phyloP scores from a whole-genome alignment of 2,329 filamentous ascomycete genomes.

The Clarireedia paspali region DNA sequence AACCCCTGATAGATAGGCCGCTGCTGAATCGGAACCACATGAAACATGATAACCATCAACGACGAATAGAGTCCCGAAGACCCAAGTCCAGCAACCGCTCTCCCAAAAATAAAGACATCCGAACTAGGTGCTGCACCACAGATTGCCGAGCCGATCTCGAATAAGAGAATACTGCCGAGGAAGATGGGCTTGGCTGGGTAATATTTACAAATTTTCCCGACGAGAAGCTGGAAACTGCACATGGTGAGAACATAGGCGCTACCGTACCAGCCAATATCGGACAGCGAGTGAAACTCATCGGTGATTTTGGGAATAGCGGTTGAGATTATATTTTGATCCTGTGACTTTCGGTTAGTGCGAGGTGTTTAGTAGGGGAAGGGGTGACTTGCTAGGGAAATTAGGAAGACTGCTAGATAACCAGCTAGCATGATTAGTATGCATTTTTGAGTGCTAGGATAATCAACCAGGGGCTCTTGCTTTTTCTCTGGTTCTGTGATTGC shows the following conservation, averaged over 20 bases:
- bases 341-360: neutral
- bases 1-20: conserved; percentile 4
- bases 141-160: conserved; percentile 32
- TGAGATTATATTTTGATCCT: conserved; percentile 22
- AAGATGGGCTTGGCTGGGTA: conserved; percentile 29
- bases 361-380: neutral
- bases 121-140: conserved; percentile 23
- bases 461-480: neutral
- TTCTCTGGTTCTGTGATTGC: neutral
- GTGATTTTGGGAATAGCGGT: conserved; percentile 51
- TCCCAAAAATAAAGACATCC: conserved; percentile 38
- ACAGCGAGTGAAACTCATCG: conserved; percentile 40
- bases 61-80: conserved; percentile 36
- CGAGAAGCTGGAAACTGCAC: conserved; percentile 27
- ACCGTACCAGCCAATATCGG: conserved; percentile 49
- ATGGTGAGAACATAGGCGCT: conserved; percentile 45
- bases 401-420: conserved; percentile 40
- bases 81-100: conserved; percentile 35
- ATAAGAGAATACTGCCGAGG: conserved; percentile 28
- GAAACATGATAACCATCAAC: conserved; percentile 10
- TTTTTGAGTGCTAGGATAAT: conserved; percentile 12
- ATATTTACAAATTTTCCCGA: conserved; percentile 29
- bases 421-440: conserved; percentile 37
- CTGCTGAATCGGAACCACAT: neutral
- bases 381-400: conserved; percentile 29